Evolutionary conservation across 805 yeast genomes (phyloP), one percentile per base, ranked within the genome.

Genomic region (Candida qinlingensis): DNA sequence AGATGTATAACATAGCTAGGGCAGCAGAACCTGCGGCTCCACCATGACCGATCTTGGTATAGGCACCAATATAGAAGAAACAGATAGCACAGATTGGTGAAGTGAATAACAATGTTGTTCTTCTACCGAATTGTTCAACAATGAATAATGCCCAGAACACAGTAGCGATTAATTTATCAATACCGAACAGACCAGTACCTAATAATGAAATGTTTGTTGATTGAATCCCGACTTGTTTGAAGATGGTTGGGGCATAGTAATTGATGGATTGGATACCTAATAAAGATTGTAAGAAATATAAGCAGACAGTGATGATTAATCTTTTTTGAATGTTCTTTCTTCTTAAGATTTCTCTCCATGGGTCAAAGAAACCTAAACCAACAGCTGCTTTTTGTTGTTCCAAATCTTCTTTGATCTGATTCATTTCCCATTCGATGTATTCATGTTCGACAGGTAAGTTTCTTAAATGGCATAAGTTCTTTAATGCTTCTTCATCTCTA

Each of bases 131-230:
- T 8, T 60, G 62, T 50, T 77, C 81, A 40, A 76, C 76, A 40
- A 76, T 63, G 47, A 71, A 64, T 46, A 74, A 64, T 11, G 74
- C 66, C 74, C 76, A 75, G 25, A 72, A 54, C 35, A 72, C 60
- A 25, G 76, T 70, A 33, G 72, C 71, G n/a, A 65, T 64, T 12
- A 70, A 74, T 53, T 77, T 77, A 41, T 76, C 63, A 36, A 76
- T 63, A 30, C 82, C 83, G 59, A 76, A 76, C 46, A 77, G 63
- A 45, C 82, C 82, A 7, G 81, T 76, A 4, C 81, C 74, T 19
- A 74, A 67, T 40, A 78, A 65, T 3, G 73, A 71, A 1, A 79
- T 71, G 42, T 71, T 65, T 7, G 71, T 59, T 1, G 79, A 76
- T 34, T 60, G 59, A 19, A 77, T 69, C 13, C 83, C 82, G 49